Evolutionary conservation across 2,329 filamentous ascomycete genomes (phyloP).

Genomic region (Exserohilum turcica): DNA sequence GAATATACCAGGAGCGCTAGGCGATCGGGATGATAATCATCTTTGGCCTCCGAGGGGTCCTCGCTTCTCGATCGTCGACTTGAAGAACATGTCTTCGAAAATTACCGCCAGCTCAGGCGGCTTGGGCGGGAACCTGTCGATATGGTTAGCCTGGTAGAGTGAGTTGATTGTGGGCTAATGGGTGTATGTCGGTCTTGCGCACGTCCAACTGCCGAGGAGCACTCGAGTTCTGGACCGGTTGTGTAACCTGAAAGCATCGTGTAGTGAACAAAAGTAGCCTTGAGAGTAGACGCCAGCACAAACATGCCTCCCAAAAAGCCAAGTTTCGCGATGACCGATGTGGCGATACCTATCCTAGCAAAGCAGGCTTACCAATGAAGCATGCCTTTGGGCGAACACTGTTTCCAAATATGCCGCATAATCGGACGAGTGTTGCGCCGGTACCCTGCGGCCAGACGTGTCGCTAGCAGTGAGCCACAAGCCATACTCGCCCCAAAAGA

Average conservation of each 20-base stretch:
- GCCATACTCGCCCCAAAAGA: conserved; percentile 51
- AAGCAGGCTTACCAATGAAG: conserved; percentile 30
- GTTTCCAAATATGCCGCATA: conserved; percentile 27
- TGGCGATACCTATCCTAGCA: conserved; percentile 17
- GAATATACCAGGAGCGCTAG: conserved; percentile 30
- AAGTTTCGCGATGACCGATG: background rate
- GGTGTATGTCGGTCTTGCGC: conserved; percentile 27
- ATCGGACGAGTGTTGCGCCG: conserved; percentile 29
- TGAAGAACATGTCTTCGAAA: conserved; percentile 27
- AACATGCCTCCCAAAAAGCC: conserved; percentile 14
- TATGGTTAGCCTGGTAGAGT: conserved; percentile 26
- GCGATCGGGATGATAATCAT: conserved; percentile 18
- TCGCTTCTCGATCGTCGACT: conserved; percentile 14
- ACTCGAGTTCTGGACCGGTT: conserved; percentile 6
- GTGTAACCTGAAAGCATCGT: conserved; percentile 8
- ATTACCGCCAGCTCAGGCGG: conserved; percentile 24
- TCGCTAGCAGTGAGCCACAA: conserved; percentile 51
- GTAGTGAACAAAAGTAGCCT: conserved; percentile 9
- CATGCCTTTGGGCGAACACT: conserved; percentile 33
- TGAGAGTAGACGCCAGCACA: conserved; percentile 19
- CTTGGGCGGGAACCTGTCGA: conserved; percentile 15
- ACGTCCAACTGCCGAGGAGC: conserved; percentile 31
- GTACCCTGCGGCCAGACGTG: conserved; percentile 58
- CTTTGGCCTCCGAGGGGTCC: conserved; percentile 15
- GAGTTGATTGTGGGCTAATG: conserved; percentile 33